phyloP scores from a whole-genome alignment of 208 protist genomes.

The Jaenimonas drosophilae region DNA sequence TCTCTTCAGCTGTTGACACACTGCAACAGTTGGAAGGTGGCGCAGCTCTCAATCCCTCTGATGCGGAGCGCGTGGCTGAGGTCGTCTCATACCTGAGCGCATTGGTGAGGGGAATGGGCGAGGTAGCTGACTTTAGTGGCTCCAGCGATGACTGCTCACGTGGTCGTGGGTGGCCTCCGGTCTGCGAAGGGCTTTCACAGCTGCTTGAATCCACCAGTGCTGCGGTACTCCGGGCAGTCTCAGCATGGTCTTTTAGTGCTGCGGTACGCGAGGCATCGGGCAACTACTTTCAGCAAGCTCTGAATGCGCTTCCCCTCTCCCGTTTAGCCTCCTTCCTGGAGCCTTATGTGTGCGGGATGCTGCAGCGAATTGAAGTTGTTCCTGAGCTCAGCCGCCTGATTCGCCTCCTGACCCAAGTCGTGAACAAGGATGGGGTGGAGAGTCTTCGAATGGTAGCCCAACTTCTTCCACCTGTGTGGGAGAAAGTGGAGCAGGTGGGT shows the following conservation, averaged over 20 bases:
- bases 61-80: slow-evolving; percentile 25
- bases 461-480: slow-evolving; percentile 30
- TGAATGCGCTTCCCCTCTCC: slow-evolving; percentile 49
- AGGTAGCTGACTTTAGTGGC: no score
- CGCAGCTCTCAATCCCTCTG: neutral
- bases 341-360: slow-evolving; percentile 27
- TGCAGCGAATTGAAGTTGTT: slow-evolving; percentile 44
- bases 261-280: slow-evolving; percentile 38
- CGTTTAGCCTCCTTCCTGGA: slow-evolving; percentile 24
- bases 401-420: slow-evolving; percentile 53
- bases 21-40: neutral
- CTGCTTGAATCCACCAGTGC: no score
- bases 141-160: no score
- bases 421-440: slow-evolving; percentile 30
- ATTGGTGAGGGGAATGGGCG: slow-evolving; percentile 27
- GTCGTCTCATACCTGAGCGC: slow-evolving; percentile 40
- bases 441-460: slow-evolving; percentile 15
- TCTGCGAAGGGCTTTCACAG: no score
- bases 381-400: slow-evolving; percentile 52
- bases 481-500: slow-evolving; percentile 26
- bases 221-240: no score
- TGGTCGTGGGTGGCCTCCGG: no score
- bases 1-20: no score
- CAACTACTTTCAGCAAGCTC: slow-evolving; percentile 55
- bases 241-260: no score